Evolutionary conservation across 148 eudicot genomes (phyloP).

Genomic region (Persicaria tinctoria): DNA sequence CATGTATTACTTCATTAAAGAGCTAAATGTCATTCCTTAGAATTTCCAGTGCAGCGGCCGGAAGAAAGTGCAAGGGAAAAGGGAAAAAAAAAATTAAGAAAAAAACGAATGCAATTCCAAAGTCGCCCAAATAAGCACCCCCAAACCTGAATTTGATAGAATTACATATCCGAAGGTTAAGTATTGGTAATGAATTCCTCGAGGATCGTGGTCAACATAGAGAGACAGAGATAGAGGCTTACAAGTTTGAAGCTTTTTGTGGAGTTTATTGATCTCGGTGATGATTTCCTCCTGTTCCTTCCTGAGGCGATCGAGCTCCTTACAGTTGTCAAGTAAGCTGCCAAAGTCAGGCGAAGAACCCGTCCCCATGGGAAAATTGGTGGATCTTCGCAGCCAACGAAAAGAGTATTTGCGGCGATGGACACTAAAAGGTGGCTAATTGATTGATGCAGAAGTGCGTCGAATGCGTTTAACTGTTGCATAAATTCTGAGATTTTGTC

Average conservation of each 20-base stretch:
- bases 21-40: neutral
- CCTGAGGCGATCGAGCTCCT: slow-evolving; percentile 77
- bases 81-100: too few relatives aligned
- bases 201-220: neutral
- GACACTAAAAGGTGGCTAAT: neutral
- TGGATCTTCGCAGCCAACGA: neutral
- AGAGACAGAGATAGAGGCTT: slow-evolving; percentile 14
- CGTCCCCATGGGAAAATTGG: slow-evolving; percentile 10
- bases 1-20: neutral
- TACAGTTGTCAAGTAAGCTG: slow-evolving; percentile 48
- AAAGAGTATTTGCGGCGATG: neutral
- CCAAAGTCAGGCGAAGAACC: slow-evolving; percentile 56
- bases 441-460: slow-evolving; percentile 1
- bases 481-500: neutral
- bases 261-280: slow-evolving; percentile 74
- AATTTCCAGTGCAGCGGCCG: neutral
- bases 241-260: slow-evolving; percentile 79
- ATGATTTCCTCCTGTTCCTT: slow-evolving; percentile 66
- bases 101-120: neutral
- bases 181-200: neutral
- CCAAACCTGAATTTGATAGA: neutral
- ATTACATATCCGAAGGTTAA: neutral
- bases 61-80: neutral
- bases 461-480: neutral
- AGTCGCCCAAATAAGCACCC: neutral